Percentiles rank a stretch among this genome's conserved stretches.
Evolutionary conservation across 2,329 filamentous ascomycete genomes (phyloP).

Genomic region (Aspergillus clavatus): DNA sequence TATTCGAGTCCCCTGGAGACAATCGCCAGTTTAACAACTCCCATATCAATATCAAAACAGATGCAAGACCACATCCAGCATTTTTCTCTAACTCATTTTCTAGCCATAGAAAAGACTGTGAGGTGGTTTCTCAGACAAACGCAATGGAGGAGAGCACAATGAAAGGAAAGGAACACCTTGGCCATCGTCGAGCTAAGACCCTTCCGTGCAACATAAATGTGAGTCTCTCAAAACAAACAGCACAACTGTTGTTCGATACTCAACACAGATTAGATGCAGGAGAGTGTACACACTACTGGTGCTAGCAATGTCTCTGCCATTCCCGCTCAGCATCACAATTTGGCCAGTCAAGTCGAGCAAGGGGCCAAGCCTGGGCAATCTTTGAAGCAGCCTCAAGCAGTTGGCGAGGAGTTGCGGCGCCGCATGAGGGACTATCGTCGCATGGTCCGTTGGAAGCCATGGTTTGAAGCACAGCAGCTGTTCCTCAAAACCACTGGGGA

Average conservation of each 20-base stretch:
- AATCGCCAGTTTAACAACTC: neutral
- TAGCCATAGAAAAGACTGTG: neutral
- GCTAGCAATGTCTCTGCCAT: neutral
- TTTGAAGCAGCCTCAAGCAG: neutral
- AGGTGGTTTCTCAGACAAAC: neutral
- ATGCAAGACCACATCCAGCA: neutral
- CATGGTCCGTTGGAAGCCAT: neutral
- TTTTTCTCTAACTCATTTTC: neutral
- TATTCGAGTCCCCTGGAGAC: neutral
- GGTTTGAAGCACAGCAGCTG: neutral
- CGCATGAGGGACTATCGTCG: neutral
- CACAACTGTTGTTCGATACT: neutral
- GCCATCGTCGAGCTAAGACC: neutral
- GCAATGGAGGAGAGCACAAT: neutral
- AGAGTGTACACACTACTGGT: neutral
- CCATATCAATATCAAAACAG: neutral
- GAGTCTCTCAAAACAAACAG: neutral
- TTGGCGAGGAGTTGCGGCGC: neutral
- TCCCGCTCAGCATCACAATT: neutral
- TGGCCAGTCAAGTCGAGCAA: neutral
- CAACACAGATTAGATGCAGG: neutral
- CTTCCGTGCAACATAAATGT: neutral
- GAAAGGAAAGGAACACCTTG: neutral
- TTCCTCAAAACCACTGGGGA: neutral
- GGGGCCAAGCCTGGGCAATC: neutral